Evolutionary conservation across 768 basidiomycete genomes (phyloP).

Genomic region (Boletus barrowsii): DNA sequence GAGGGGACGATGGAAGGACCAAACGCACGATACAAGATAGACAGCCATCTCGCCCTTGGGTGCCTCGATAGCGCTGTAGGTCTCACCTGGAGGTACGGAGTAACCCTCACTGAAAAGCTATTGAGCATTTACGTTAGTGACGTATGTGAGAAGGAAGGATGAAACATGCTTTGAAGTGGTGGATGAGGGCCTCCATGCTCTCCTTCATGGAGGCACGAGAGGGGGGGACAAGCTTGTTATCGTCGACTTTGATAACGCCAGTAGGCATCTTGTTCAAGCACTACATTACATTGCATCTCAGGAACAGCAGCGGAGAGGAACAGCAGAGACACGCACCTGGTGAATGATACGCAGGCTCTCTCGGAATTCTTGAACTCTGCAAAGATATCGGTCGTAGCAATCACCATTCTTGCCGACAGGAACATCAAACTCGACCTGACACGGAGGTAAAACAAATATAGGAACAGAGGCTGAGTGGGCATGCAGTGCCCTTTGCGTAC

Average conservation of each 20-base stretch:
- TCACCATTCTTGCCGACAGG: conserved; percentile 97
- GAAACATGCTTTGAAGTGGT: conserved; percentile 85
- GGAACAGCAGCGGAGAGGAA: background rate
- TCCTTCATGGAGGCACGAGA: conserved; percentile 99
- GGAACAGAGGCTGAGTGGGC: background rate
- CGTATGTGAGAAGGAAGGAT: background rate
- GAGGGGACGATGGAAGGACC: background rate
- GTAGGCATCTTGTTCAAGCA: conserved; percentile 97
- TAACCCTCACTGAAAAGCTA: conserved; percentile 96
- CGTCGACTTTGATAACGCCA: conserved; percentile 91
- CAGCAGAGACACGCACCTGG: conserved; percentile 44
- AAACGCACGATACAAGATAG: conserved; percentile 87
- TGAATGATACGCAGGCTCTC: conserved; percentile 88
- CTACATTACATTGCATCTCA: conserved; percentile 35
- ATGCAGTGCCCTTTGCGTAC: conserved; percentile 34
- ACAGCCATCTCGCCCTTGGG: conserved; percentile 99
- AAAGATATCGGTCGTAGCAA: conserved; percentile 96
- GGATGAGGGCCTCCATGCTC: conserved; percentile 96
- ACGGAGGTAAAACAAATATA: background rate
- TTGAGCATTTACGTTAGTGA: background rate
- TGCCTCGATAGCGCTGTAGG: conserved; percentile 96
- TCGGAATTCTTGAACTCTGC: conserved; percentile 97
- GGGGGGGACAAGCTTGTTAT: conserved; percentile 95
- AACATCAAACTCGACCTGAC: conserved; percentile 90
- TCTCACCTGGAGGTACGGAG: conserved; percentile 93